Conservation (phyloP, 768 basidiomycete species). For the Leccinum uliginosum region DNA sequence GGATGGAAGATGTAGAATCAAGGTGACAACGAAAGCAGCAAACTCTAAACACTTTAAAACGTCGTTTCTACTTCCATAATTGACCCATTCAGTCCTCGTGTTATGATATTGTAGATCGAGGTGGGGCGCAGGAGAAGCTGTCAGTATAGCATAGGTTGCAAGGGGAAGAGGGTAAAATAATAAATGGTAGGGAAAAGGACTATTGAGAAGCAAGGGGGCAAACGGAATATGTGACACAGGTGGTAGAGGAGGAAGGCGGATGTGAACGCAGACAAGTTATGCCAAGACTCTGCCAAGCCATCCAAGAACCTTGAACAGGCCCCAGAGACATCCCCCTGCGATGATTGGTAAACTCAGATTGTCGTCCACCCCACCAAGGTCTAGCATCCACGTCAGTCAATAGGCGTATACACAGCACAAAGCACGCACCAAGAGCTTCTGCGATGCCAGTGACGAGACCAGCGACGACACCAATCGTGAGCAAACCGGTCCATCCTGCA, state of each 20-base stretch:
- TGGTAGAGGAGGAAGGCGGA: neutral
- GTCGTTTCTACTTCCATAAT: neutral
- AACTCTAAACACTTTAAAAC: neutral
- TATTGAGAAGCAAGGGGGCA: neutral
- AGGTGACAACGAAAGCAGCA: neutral
- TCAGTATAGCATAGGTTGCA: neutral
- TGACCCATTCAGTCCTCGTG: neutral
- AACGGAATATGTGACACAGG: neutral
- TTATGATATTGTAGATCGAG: neutral
- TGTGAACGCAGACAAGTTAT: neutral
- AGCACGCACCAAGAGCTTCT: constrained; percentile 79
- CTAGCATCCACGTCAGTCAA: constrained; percentile 35
- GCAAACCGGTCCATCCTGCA: constrained; percentile 42
- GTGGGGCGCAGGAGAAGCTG: neutral
- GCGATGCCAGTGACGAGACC: constrained; percentile 80
- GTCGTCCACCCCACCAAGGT: constrained; percentile 82
- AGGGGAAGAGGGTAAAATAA: neutral
- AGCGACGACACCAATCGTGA: constrained; percentile 54
- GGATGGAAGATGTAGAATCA: neutral
- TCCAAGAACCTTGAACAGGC: constrained; percentile 41
- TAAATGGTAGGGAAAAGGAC: neutral
- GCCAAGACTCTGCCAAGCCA: constrained; percentile 27
- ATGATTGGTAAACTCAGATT: constrained; percentile 88
- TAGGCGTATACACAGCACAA: neutral
- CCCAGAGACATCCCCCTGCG: constrained; percentile 69